These are phyloP conservation scores for Podila verticillata DNA, from an alignment of 192 early-diverging fungal genomes.

Conservation along the genomic window DNA sequence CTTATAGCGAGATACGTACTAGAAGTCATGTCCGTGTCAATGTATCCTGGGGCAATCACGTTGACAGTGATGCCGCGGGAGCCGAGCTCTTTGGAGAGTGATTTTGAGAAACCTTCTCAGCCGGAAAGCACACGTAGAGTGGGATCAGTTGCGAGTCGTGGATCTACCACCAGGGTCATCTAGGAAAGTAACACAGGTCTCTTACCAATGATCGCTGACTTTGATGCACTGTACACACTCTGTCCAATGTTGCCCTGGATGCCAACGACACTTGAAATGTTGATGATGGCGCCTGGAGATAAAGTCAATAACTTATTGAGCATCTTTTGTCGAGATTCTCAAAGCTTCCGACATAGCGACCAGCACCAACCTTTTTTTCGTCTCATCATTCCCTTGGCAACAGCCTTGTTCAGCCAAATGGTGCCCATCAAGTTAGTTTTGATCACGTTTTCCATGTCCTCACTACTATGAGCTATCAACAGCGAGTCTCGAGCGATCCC, in stretches of 20 bases:
- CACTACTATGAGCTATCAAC: conserved; percentile 51
- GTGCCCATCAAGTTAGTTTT: conserved; percentile 77
- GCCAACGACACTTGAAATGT: conserved; percentile 88
- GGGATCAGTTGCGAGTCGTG: neutral
- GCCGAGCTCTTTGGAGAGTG: conserved; percentile 84
- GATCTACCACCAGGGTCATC: neutral
- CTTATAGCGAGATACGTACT: conserved; percentile 36
- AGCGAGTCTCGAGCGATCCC: conserved; percentile 67
- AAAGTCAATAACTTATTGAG: neutral
- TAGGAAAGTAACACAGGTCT: too few relatives aligned
- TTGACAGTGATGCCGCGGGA: conserved; percentile 78
- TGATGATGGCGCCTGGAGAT: conserved; percentile 76
- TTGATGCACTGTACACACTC: conserved; percentile 83
- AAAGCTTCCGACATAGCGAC: too few relatives aligned
- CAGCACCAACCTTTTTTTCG: conserved; percentile 55
- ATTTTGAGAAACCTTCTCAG: conserved; percentile 77
- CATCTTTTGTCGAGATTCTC: neutral
- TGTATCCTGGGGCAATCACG: conserved; percentile 88
- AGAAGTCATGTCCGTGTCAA: conserved; percentile 82
- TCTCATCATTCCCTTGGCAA: conserved; percentile 68
- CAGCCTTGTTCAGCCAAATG: conserved; percentile 65
- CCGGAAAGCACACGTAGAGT: neutral
- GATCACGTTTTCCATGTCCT: conserved; percentile 66
- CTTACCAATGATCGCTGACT: conserved; percentile 84
- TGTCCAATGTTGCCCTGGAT: conserved; percentile 75